Base-by-base conservation (phyloP, 2,329 filamentous ascomycete species). In the Fusarium sp. region DNA sequence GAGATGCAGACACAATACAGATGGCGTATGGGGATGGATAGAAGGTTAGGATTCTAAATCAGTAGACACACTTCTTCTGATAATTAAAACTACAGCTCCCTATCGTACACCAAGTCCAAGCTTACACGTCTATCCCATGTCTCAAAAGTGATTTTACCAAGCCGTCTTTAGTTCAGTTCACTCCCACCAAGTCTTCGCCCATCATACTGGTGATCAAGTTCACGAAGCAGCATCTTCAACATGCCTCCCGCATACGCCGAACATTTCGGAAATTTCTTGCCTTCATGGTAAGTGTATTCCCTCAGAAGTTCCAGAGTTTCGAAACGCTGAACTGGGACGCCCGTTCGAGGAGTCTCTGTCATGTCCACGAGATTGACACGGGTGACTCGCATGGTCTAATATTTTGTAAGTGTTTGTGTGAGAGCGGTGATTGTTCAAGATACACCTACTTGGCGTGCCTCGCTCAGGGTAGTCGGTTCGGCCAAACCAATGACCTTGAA, bases 341-440 rank as follows among this genome's bases (percentile, higher is more conserved):
- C 49, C 3, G 53, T 55, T 14, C 24, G 24, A 24, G 24, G 24
- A 24, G 24, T 24, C 24, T 24, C 24, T 24, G 24, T 19, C 26
- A 71, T 39, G 45, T 60, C 68, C 4, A 65, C 52, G 9, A 70
- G 54, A 38, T 71, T 69, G 22, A 71, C 68, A n/a, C 51, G 50
- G 3, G 15, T 56, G 7, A 34, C 28, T 13, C 46, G 38, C 21
- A 68, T 57, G 3, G 33, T n/a, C 68, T 71, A 19, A 6, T 7
- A 19, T 2, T 15, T 17, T 1, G 13, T 54, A 0, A 52, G 43
- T 38, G 0, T 9, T 17, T 21, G 9, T 3, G 5, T 8, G 24
- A 43, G 10, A 33, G 4, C 3, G 1, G 2, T 14, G 6, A 2
- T 24, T 24, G 1, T 7, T 5, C 5, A n/a, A 15, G 4, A 3